phyloP scores from a whole-genome alignment of 2,329 filamentous ascomycete genomes.

The Nemania sp. region DNA sequence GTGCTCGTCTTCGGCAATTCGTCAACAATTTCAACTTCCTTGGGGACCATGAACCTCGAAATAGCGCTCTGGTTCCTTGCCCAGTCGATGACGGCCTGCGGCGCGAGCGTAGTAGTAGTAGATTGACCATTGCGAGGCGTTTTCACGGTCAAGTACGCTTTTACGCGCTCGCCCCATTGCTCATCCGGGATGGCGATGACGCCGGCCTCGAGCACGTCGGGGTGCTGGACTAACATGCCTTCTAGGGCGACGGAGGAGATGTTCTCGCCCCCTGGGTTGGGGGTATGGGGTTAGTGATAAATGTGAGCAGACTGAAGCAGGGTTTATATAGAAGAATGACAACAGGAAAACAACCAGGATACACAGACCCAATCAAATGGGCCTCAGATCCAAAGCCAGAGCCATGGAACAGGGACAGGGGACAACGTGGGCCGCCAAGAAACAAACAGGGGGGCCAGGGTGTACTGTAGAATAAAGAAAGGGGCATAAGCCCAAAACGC shows the following conservation, averaged over 20 bases:
- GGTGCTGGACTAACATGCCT: slow-evolving; percentile 84
- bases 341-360: no score
- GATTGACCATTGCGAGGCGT: slow-evolving; percentile 48
- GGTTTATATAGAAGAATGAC: no score
- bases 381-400: no score
- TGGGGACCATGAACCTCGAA: slow-evolving; percentile 84
- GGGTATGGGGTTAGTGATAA: neutral
- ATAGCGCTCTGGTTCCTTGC: slow-evolving; percentile 79
- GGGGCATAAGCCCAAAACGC: slow-evolving; percentile 36
- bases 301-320: no score
- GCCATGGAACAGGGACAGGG: no score
- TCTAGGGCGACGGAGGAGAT: slow-evolving; percentile 94
- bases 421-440: no score
- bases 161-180: slow-evolving; percentile 95
- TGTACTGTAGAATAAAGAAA: neutral
- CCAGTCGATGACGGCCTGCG: slow-evolving; percentile 80
- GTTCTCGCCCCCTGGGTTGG: slow-evolving; percentile 79
- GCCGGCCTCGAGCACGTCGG: slow-evolving; percentile 85
- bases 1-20: slow-evolving; percentile 97
- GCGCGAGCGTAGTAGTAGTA: slow-evolving; percentile 50
- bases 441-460: neutral
- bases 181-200: slow-evolving; percentile 86
- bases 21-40: slow-evolving; percentile 73
- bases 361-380: no score
- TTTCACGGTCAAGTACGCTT: slow-evolving; percentile 86